Percentiles rank a stretch among this genome's conserved stretches.
phyloP scores from a whole-genome alignment of 1,139 yeast genomes.

The Magnusiomyces paraingens region DNA sequence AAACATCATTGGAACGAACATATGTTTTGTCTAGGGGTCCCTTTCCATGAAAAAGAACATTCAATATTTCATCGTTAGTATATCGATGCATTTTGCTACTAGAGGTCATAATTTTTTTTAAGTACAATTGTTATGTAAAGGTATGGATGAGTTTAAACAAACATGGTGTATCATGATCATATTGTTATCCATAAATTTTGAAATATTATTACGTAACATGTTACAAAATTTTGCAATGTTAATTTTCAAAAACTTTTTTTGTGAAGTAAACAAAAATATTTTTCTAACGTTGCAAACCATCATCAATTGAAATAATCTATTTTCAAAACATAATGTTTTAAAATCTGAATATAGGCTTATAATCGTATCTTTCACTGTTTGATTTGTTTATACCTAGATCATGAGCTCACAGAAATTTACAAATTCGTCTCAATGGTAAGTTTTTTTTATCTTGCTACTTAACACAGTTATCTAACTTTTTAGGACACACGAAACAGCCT shows the following conservation, averaged over 20 bases:
- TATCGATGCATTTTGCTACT: no score
- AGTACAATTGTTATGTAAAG: no score
- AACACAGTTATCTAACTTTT: neutral
- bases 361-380: no score
- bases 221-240: neutral
- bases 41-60: no score
- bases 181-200: no score
- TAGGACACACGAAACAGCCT: constrained; percentile 29
- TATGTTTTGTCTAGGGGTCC: no score
- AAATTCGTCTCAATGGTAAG: constrained; percentile 17
- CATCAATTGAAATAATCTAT: neutral
- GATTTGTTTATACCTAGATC: no score
- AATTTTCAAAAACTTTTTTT: neutral
- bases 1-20: neutral
- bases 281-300: neutral
- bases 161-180: no score
- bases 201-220: neutral
- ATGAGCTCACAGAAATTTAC: neutral
- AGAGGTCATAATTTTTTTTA: no score
- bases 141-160: no score
- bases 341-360: neutral
- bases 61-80: no score
- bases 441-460: neutral
- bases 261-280: no score
- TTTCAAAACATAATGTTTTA: neutral